Percentiles rank a stretch among this genome's conserved stretches.
phyloP scores from a whole-genome alignment of 257 asterid genomes.

The Solanum medicagineum region DNA sequence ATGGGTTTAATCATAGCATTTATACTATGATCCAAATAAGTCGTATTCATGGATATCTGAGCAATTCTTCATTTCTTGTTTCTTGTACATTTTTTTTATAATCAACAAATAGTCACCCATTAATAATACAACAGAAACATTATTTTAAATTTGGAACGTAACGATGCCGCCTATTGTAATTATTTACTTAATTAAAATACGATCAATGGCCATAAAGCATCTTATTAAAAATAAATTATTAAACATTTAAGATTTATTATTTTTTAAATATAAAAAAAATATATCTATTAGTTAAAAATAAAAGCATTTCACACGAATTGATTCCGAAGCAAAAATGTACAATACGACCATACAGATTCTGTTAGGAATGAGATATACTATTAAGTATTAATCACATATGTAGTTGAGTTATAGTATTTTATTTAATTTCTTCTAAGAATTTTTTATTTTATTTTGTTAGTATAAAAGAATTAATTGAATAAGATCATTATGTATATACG shows the following conservation, averaged over 20 bases:
- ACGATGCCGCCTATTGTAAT: no score
- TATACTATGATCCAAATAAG: not conserved
- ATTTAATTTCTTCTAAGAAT: no score
- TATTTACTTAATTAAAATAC: no score
- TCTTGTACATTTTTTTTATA: not conserved
- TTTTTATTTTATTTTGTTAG: no score
- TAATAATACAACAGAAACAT: not conserved
- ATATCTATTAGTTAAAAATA: no score
- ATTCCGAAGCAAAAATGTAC: not conserved
- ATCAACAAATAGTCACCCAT: not conserved
- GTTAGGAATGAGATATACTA: no score
- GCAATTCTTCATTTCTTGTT: not conserved
- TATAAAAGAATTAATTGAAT: no score
- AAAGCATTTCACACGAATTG: not conserved
- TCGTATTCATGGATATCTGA: not conserved
- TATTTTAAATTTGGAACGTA: not conserved
- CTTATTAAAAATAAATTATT: not conserved
- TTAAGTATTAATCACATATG: no score
- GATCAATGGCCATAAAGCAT: not conserved
- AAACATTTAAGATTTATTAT: not conserved
- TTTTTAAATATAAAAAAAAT: no score
- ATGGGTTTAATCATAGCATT: not conserved
- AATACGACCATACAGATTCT: not conserved
- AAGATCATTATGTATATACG: no score
- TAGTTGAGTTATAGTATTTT: no score